Evolutionary conservation across 768 basidiomycete species (phyloP).

Genomic region (Mycena floridula): DNA sequence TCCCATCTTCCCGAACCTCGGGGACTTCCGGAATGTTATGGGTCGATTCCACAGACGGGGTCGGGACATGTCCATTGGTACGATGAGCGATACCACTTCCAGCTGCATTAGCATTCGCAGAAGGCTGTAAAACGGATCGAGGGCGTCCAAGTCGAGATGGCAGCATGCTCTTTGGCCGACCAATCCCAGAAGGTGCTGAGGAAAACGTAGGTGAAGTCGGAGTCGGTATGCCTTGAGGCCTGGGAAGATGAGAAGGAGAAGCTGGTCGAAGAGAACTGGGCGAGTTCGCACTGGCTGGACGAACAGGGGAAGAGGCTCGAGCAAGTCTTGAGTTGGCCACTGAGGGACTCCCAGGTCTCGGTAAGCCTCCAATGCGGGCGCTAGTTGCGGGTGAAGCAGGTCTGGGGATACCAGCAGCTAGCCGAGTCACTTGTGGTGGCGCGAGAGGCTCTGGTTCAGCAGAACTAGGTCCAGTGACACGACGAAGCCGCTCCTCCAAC

Average conservation of each 20-base stretch:
- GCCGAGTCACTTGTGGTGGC: constrained; percentile 47
- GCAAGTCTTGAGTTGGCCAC: constrained; percentile 31
- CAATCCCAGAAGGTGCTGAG: constrained; percentile 31
- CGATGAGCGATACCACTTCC: constrained; percentile 10
- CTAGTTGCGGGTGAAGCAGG: constrained; percentile 43
- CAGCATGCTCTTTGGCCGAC: constrained; percentile 59
- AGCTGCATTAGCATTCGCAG: constrained; percentile 9
- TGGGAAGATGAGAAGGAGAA: constrained; percentile 37
- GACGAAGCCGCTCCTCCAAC: constrained; percentile 82
- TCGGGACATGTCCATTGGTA: constrained; percentile 8
- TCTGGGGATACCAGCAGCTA: constrained; percentile 40
- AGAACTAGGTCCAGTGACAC: constrained; percentile 64
- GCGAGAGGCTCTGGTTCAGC: constrained; percentile 33
- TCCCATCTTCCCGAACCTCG: constrained; percentile 20
- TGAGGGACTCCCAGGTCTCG: constrained; percentile 45
- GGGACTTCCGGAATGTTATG: neutral
- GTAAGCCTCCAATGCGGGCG: constrained; percentile 36
- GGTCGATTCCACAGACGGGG: constrained; percentile 15
- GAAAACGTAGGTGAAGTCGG: constrained; percentile 40
- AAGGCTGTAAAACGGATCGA: constrained; percentile 36
- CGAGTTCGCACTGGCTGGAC: constrained; percentile 25
- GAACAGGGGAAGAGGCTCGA: constrained; percentile 36
- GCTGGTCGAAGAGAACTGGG: constrained; percentile 35
- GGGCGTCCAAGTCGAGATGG: constrained; percentile 74
- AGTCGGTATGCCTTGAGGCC: constrained; percentile 20